Base-by-base conservation (phyloP, 1,284 basidiomycete genomes). In the Ceratobasidium theobromae region DNA sequence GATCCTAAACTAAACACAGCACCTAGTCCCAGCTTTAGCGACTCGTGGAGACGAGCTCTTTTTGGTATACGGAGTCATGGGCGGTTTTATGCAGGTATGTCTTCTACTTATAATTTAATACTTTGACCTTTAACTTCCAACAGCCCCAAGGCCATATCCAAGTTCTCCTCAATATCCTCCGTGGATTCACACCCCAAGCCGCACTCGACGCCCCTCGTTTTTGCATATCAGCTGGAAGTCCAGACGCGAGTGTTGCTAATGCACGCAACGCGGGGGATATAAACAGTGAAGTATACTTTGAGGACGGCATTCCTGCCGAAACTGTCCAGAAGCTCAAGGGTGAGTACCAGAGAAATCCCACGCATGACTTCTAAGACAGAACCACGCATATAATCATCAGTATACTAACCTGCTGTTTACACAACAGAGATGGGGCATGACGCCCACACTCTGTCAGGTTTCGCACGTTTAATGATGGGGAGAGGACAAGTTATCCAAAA, bases 141-240 rank as follows among this genome's bases (percentile, higher is more conserved):
- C 66, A 91, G 86, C 89, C 91, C 2, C 90, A 95, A 81, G 93
- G 95, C 0, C 94, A 97, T 71, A 82, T 97, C 0, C 95, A 98
- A 77, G 93, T 98, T 6, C 80, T 98, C n/a, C 77, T 98, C 51
- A 96, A 95, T 75, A 84, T 95, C 66, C 82, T 98, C 14, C 85
- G 93, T 54, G 94, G 95, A 0, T 90, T 87, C 75, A 88, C 86
- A 2, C 84, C 86, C 0, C 95, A 97, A 77, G 84, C 89, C 4
- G 87, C 93, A 5, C 82, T 97, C 41, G 96, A 98, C 77, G 90
- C 94, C 0, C 95, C 94, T 2, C 85, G 95, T n/a, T 96, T 98
- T 79, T 97, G 94, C 75, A 95, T 98, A 68, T 92, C 92, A 21
- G 84, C 92, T 2, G 91, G 90, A 21, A 83, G 83, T 71, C 89